A percentile compares a stretch with the other conserved stretches of the same genome.
These are phyloP conservation scores for Gnomoniopsis sp. DNA, from an alignment of 2,329 filamentous ascomycete species.

Conservation along the genomic window DNA sequence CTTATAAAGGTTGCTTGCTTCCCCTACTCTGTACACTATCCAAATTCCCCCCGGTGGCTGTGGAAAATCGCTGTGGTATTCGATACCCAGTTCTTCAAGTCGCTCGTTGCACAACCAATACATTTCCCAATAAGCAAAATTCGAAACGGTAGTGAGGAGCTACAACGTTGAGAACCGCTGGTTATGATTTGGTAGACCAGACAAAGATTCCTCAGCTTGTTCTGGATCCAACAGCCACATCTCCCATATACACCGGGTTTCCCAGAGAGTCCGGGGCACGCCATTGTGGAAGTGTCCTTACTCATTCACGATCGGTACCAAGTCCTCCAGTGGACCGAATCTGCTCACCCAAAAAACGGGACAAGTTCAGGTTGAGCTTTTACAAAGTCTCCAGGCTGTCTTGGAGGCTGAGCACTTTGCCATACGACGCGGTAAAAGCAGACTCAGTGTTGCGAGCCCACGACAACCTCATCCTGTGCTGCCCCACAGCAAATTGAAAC, in stretches of 20 bases:
- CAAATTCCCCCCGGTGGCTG: slow-evolving; percentile 10
- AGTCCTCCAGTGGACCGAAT: neutral
- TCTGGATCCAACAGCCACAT: neutral
- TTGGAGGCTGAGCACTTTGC: neutral
- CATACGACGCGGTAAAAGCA: neutral
- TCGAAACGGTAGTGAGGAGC: slow-evolving; percentile 5
- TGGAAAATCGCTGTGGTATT: slow-evolving; percentile 14
- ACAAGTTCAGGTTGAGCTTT: neutral
- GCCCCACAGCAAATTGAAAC: slow-evolving; percentile 11
- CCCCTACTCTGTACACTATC: slow-evolving; percentile 22
- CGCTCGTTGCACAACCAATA: slow-evolving; percentile 17
- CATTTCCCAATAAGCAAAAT: slow-evolving; percentile 12
- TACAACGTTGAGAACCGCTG: neutral
- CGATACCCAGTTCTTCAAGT: slow-evolving; percentile 18
- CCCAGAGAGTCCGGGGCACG: neutral
- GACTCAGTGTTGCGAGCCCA: neutral
- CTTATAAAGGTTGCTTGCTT: slow-evolving; percentile 28
- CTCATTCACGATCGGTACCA: neutral
- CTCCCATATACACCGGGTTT: neutral
- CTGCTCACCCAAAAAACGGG: neutral
- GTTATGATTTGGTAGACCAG: no score
- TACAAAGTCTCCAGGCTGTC: neutral
- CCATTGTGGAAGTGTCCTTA: neutral
- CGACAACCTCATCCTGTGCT: neutral
- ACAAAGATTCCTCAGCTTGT: neutral